Conservation (phyloP, 495 filamentous ascomycete species). For the Penicillium steckii region DNA sequence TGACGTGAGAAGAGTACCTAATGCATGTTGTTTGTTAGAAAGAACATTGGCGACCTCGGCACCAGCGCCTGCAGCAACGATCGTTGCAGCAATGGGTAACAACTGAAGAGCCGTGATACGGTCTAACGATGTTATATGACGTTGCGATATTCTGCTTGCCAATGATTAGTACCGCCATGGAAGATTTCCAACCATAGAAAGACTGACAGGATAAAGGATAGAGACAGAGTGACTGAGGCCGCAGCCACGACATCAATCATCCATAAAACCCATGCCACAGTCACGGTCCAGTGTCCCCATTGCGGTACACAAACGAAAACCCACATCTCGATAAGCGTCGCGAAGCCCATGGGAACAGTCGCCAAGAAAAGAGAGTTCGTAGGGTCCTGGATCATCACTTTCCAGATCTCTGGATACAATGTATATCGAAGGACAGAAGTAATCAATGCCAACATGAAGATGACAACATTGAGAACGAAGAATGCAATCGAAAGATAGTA, state of each 20-base stretch:
- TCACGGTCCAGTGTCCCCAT: constrained; percentile 36
- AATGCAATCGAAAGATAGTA: constrained; percentile 40
- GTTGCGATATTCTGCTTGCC: constrained; percentile 31
- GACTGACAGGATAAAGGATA: constrained; percentile 44
- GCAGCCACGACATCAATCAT: constrained; percentile 43
- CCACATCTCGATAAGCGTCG: constrained; percentile 51
- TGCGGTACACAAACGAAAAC: constrained; percentile 42
- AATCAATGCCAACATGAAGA: constrained; percentile 38
- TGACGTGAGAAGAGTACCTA: constrained; percentile 41
- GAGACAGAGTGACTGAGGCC: constrained; percentile 33
- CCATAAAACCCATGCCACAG: constrained; percentile 45
- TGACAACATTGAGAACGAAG: constrained; percentile 41
- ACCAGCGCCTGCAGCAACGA: constrained; percentile 46
- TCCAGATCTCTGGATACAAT: constrained; percentile 47
- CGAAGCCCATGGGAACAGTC: constrained; percentile 49
- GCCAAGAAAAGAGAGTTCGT: constrained; percentile 46
- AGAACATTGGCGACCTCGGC: constrained; percentile 36
- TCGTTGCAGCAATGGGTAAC: constrained; percentile 45
- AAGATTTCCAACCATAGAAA: too few species aligned
- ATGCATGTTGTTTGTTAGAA: constrained; percentile 19
- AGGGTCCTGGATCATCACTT: constrained; percentile 46
- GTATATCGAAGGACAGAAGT: constrained; percentile 45
- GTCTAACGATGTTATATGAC: constrained; percentile 36
- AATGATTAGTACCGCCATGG: neutral
- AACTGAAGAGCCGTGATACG: constrained; percentile 46